Evolutionary conservation across 1,284 basidiomycete genomes (phyloP), one percentile per base, ranked within the genome.

Genomic region (Golubevia sp.): DNA sequence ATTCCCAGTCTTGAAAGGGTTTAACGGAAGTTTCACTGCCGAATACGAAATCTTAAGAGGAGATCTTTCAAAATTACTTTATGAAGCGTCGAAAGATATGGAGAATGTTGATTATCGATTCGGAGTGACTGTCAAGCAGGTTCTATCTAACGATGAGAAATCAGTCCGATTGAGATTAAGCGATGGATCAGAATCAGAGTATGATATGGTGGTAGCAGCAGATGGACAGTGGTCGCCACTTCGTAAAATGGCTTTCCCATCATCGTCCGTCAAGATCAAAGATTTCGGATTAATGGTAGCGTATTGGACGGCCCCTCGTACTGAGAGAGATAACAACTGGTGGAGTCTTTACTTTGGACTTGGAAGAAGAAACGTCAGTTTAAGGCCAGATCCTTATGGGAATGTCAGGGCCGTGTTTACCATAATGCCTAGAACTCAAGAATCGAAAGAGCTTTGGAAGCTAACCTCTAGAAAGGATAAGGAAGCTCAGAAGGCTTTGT

Each of bases 1-100:
- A 3, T 71, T 85, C 24, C 73, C 77, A 1, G 49, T 76, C 23
- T n/a, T 55, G 1, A 26, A 66, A 11, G 67, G 54, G 8, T 50
- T 26, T 23, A 44, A 34, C 2, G 27, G 50, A 38, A 59, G 59
- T 3, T 61, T 60, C 0, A 71, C 70, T 4, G 56, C 53, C 21
- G 64, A 74, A 49, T 66, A 59, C 44, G 76, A 78, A 59, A 74
- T 78, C 49, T 59, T 78, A 2, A 62, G 76, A n/a, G 64, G 68
- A 7, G 66, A 71, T 52, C 65, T 79, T 0, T 68, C 68, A 0
- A 51, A 64, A 18, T 55, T 79, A 2, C 63, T 79, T 2, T 70
- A 62, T 55, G 38, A 66, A 3, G 62, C 67, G 2, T 56, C 67
- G 3, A 51, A 63, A 26, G n/a, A 66, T 1, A 21, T 58, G 11